Percentiles rank a stretch among this genome's conserved stretches.
Evolutionary conservation across 306 rosid species (phyloP).

Genomic region (Styphnolobium japonicum): DNA sequence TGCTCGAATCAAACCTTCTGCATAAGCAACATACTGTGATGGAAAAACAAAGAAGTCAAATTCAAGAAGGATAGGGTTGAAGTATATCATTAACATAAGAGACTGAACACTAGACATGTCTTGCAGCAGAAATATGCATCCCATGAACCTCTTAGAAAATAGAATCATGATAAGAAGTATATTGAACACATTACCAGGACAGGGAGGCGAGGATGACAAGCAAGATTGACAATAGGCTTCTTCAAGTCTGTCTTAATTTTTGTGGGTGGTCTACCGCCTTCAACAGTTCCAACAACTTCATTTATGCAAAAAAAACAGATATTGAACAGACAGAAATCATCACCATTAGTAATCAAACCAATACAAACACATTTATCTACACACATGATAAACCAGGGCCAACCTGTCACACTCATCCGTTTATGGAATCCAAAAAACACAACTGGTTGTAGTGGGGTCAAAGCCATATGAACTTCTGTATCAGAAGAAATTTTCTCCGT

Average conservation of each 20-base stretch:
- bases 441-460: slow-evolving; percentile 93
- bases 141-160: slow-evolving; percentile 6
- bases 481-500: slow-evolving; percentile 79
- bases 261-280: slow-evolving; percentile 89
- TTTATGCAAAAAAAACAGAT: slow-evolving; percentile 34
- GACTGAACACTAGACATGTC: background rate
- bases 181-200: slow-evolving; percentile 56
- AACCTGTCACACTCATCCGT: slow-evolving; percentile 97
- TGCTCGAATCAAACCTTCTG: slow-evolving; percentile 95
- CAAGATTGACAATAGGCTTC: slow-evolving; percentile 90
- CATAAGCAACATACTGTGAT: slow-evolving; percentile 83
- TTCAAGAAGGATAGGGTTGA: slow-evolving; percentile 3
- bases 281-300: slow-evolving; percentile 97
- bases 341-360: slow-evolving; percentile 13
- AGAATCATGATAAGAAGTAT: slow-evolving; percentile 7
- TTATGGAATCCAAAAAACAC: slow-evolving; percentile 89
- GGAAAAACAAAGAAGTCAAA: slow-evolving; percentile 23
- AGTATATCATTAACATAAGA: slow-evolving; percentile 24
- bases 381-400: slow-evolving; percentile 7
- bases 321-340: slow-evolving; percentile 7
- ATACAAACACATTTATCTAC: background rate
- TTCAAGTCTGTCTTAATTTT: slow-evolving; percentile 91
- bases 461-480: slow-evolving; percentile 90
- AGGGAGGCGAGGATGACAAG: slow-evolving; percentile 98
- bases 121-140: background rate